Evolutionary conservation across 306 rosid species (phyloP), one percentile per base, ranked within the genome.

Genomic region (Ceratonia siliqua): DNA sequence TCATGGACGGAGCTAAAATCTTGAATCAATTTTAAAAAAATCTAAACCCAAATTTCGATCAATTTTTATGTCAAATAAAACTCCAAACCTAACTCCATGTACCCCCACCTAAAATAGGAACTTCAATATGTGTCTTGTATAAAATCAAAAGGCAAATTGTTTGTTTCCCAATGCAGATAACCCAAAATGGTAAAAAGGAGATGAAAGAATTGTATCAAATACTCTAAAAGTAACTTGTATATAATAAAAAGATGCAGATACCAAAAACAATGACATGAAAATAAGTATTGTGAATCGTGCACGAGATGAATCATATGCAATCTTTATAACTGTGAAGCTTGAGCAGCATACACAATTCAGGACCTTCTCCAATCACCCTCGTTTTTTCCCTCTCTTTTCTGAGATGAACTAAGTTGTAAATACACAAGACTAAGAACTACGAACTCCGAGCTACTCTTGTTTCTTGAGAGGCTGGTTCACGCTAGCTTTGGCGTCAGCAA

Each of bases 401-500:
- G 25, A 45, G 62, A 73, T 58, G 67, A 76, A 41, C 73, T 67
- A 55, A n/a, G n/a, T n/a, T n/a, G n/a, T n/a, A n/a, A n/a, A n/a
- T n/a, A n/a, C n/a, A n/a, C n/a, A 63, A n/a, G 65, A 77, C 48
- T 54, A 70, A 15, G 62, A 78, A 68, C 62, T 18, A 42, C 24
- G 33, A 45, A 57, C 67, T 45, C 55, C 32, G 38, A 11, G 64
- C 76, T 88, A 94, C 81, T 89, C 92, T 65, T 89, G 68, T 77
- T 94, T 91, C 83, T 89, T 88, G 83, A 62, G 70, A 68, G 85
- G 55, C 61, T 78, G 91, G 41, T 72, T 89, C 20, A 91, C 76
- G 33, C 97, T 89, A 71, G 96, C 98, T 82, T 94, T 84, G 55
- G 97, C 98, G 62, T 91, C 87, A 0, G 94, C 90, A 30, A 91